Conservation (phyloP, 768 basidiomycete species). For the Suillus tomentosus region DNA sequence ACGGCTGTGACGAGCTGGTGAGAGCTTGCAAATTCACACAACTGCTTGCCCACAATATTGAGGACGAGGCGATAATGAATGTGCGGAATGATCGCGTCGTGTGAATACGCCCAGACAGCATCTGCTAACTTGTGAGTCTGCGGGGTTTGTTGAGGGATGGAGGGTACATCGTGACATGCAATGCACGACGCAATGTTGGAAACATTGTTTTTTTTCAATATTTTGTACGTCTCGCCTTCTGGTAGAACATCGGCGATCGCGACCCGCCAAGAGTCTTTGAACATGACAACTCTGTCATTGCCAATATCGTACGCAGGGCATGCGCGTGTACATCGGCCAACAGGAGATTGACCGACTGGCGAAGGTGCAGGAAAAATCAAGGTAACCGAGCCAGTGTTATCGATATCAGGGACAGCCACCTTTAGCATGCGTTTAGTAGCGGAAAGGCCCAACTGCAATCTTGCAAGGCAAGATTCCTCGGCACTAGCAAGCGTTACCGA, state of each 20-base stretch:
- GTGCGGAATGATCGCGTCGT: not conserved
- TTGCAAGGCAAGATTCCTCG: not conserved
- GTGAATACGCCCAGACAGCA: not conserved
- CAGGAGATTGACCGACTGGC: not conserved
- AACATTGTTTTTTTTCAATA: slow-evolving; percentile 22
- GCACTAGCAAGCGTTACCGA: no score
- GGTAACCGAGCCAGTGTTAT: no score
- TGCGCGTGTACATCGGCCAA: not conserved
- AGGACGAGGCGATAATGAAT: not conserved
- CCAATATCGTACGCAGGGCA: not conserved
- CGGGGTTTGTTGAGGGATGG: not conserved
- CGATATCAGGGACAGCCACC: not conserved
- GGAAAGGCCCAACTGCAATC: slow-evolving; percentile 2
- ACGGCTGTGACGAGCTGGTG: not conserved
- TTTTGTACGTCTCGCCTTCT: slow-evolving; percentile 26
- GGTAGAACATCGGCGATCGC: slow-evolving; percentile 12
- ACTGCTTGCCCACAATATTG: not conserved
- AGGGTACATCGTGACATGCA: slow-evolving; percentile 1
- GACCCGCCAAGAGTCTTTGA: slow-evolving; percentile 4
- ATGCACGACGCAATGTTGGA: slow-evolving; percentile 27
- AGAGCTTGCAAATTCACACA: not conserved
- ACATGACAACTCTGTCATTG: not conserved
- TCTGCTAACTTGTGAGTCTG: not conserved
- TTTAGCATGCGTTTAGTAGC: not conserved
- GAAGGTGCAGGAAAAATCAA: slow-evolving; percentile 1